These are phyloP conservation scores for Draba incana DNA, from an alignment of 345 rosid genomes.

Conservation along the genomic window DNA sequence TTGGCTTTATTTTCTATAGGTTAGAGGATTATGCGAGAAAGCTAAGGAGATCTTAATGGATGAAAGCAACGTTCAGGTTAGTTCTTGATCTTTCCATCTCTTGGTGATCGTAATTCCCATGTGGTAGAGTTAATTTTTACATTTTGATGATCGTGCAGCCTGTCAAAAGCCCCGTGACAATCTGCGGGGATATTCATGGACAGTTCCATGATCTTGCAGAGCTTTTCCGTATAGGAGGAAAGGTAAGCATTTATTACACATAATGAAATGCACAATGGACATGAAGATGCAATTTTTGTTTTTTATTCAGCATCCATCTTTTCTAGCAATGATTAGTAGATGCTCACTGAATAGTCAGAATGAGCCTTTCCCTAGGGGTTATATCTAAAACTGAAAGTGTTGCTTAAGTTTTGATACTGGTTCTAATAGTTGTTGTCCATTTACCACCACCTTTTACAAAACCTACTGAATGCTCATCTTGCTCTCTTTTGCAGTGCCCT, in stretches of 20 bases:
- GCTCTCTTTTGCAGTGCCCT: slow-evolving; percentile 71
- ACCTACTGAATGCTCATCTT: slow-evolving; percentile 26
- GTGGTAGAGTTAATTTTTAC: slow-evolving; percentile 18
- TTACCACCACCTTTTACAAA: neutral
- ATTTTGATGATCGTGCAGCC: slow-evolving; percentile 54
- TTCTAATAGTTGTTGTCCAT: slow-evolving; percentile 13
- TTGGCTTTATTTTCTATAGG: slow-evolving; percentile 48
- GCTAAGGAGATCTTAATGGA: slow-evolving; percentile 97
- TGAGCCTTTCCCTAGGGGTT: slow-evolving; percentile 5
- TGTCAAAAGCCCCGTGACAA: slow-evolving; percentile 97
- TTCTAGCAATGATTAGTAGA: slow-evolving; percentile 5
- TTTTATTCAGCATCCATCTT: slow-evolving; percentile 1
- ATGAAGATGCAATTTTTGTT: neutral
- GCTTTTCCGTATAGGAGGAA: slow-evolving; percentile 97
- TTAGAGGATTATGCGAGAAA: slow-evolving; percentile 90
- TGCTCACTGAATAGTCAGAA: neutral
- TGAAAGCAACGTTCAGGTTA: slow-evolving; percentile 99
- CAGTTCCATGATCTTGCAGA: slow-evolving; percentile 99
- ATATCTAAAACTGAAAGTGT: slow-evolving; percentile 24
- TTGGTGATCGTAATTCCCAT: neutral
- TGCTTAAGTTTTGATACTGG: slow-evolving; percentile 1
- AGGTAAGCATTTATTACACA: slow-evolving; percentile 53
- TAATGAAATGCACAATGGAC: slow-evolving; percentile 6
- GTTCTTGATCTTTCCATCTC: slow-evolving; percentile 34
- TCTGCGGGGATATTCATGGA: slow-evolving; percentile 99